These are phyloP conservation scores for Ampelomyces quisqualis DNA, from an alignment of 2,329 filamentous ascomycete species.

Conservation along the genomic window DNA sequence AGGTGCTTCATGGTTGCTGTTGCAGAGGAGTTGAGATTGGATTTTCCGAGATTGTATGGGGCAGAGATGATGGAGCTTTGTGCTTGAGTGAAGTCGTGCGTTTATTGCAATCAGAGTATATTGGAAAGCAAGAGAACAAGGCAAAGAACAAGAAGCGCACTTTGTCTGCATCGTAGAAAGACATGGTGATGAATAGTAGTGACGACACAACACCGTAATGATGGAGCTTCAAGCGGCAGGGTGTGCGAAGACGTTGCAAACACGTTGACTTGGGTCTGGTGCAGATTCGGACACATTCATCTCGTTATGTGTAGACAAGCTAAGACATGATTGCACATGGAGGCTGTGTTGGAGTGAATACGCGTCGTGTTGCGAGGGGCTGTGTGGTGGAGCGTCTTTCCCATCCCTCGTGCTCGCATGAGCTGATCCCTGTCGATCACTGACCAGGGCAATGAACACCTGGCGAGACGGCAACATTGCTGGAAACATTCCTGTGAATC, in stretches of 20 bases:
- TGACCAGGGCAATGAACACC: constrained; percentile 28
- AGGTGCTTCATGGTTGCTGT: constrained; percentile 43
- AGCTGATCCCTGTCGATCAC: constrained; percentile 19
- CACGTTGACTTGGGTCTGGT: not conserved
- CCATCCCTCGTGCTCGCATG: constrained; percentile 17
- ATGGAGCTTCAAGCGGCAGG: constrained; percentile 11
- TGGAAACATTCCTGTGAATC: not conserved
- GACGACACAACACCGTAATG: constrained; percentile 28
- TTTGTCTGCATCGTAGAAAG: constrained; percentile 20
- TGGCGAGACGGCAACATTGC: constrained; percentile 16
- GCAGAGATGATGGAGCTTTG: not conserved
- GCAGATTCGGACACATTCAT: not conserved
- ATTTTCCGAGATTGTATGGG: constrained; percentile 2
- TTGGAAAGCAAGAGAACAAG: constrained; percentile 28
- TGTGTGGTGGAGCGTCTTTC: constrained; percentile 1
- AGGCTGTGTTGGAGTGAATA: constrained; percentile 10
- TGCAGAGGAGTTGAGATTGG: not conserved
- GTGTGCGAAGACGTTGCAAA: constrained; percentile 12
- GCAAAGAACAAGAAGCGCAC: constrained; percentile 31
- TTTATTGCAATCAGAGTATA: constrained; percentile 22
- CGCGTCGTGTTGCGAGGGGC: constrained; percentile 4
- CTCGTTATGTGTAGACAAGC: constrained; percentile 3
- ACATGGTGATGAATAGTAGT: constrained; percentile 21
- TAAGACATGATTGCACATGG: constrained; percentile 5
- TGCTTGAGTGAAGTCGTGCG: constrained; percentile 8